Conservation (phyloP, 208 protist genomes). For the Wallacemonas sp. region DNA sequence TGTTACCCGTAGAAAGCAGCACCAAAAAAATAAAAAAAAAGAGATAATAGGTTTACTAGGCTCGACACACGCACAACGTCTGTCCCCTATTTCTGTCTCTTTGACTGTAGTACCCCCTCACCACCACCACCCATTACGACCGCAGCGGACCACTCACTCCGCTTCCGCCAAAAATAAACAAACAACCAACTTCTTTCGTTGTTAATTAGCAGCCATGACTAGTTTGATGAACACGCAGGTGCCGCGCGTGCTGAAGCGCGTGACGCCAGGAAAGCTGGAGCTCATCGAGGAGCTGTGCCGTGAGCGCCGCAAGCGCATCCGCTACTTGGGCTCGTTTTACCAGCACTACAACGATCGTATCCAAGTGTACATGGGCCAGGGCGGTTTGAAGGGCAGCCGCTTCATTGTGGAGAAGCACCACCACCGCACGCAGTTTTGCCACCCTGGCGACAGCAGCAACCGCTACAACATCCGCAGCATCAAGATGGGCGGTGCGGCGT, state of each 20-base stretch:
- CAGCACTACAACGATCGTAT: slow-evolving; percentile 74
- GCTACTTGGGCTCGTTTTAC: slow-evolving; percentile 70
- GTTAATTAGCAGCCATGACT: slow-evolving; percentile 20
- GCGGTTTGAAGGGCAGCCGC: slow-evolving; percentile 45
- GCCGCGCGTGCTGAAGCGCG: slow-evolving; percentile 66
- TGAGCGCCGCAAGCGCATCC: slow-evolving; percentile 77
- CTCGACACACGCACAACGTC: no score
- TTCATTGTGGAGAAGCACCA: slow-evolving; percentile 76
- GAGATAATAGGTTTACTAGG: no score
- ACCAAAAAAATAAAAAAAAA: no score
- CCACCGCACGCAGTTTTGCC: slow-evolving; percentile 60
- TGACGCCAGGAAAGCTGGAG: slow-evolving; percentile 71
- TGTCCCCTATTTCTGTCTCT: no score
- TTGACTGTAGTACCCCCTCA: no score
- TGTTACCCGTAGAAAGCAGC: no score
- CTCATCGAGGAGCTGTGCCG: slow-evolving; percentile 54
- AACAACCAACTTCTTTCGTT: no score
- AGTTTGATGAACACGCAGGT: slow-evolving; percentile 51
- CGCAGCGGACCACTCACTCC: no score
- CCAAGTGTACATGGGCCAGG: slow-evolving; percentile 52
- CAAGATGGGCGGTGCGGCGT: slow-evolving; percentile 58
- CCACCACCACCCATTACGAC: no score
- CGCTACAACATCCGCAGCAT: slow-evolving; percentile 64
- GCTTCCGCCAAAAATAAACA: no score
- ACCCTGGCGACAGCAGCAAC: slow-evolving; percentile 43